A percentile compares a stretch with the other conserved stretches of the same genome.
Conservation (phyloP, 768 basidiomycete genomes). For the Hericium alpestre region DNA sequence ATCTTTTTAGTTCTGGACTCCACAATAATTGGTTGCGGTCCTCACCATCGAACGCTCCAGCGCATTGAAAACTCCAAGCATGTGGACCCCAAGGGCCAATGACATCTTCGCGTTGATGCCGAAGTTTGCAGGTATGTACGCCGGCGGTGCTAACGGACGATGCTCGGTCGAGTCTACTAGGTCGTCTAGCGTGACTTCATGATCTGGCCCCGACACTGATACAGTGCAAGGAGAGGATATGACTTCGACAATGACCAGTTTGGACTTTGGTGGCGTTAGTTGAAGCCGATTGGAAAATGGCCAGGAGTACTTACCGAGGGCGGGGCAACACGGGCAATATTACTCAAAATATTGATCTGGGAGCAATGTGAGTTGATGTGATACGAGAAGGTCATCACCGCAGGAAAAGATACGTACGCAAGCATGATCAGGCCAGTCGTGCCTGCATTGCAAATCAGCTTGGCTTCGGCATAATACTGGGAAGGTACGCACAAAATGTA, state of each 20-base stretch:
- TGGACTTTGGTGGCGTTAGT: neutral
- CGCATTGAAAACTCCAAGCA: slow-evolving; percentile 10
- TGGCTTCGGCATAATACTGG: neutral
- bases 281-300: no score
- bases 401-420: slow-evolving; percentile 1
- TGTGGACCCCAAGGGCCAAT: slow-evolving; percentile 7
- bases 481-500: slow-evolving; percentile 1
- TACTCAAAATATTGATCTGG: slow-evolving; percentile 5
- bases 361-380: neutral
- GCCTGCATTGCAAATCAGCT: neutral
- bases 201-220: neutral
- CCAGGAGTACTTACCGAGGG: neutral
- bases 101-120: slow-evolving; percentile 4
- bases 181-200: slow-evolving; percentile 1
- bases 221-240: slow-evolving; percentile 1
- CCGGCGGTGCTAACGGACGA: neutral
- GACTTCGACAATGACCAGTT: slow-evolving; percentile 2
- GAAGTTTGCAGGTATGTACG: slow-evolving; percentile 5
- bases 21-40: neutral
- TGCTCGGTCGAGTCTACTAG: neutral
- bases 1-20: neutral
- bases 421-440: slow-evolving; percentile 12
- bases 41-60: slow-evolving; percentile 8
- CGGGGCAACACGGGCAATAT: neutral
- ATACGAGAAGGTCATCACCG: neutral